These are phyloP conservation scores for Coniophora puteana DNA, from an alignment of 1,284 basidiomycete genomes.

Conservation along the genomic window DNA sequence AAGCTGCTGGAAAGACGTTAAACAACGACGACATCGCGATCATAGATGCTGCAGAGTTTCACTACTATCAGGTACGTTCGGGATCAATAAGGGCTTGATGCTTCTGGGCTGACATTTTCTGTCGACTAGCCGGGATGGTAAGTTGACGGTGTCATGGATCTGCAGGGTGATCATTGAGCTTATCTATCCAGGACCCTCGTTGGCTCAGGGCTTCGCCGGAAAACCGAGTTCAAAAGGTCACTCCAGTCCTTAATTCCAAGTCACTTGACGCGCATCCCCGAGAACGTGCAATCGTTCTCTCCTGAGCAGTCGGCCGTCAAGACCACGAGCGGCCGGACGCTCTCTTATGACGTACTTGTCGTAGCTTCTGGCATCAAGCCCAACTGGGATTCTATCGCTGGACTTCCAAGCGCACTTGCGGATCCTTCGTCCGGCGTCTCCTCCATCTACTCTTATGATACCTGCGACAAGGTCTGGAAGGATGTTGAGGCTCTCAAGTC, in stretches of 20 bases:
- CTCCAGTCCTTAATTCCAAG: slow-evolving; percentile 65
- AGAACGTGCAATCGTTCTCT: slow-evolving; percentile 71
- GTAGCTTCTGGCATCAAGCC: slow-evolving; percentile 85
- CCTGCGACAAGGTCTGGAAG: slow-evolving; percentile 80
- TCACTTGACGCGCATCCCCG: slow-evolving; percentile 68
- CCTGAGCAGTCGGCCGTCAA: slow-evolving; percentile 72
- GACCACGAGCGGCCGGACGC: slow-evolving; percentile 60
- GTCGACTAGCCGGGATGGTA: slow-evolving; percentile 81
- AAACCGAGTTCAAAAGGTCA: slow-evolving; percentile 58
- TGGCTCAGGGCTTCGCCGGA: slow-evolving; percentile 75
- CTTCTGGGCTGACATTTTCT: slow-evolving; percentile 22
- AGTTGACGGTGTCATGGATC: slow-evolving; percentile 17
- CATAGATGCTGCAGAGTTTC: slow-evolving; percentile 67
- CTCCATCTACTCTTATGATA: slow-evolving; percentile 84
- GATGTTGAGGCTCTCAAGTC: slow-evolving; percentile 71
- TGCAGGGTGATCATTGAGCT: slow-evolving; percentile 4
- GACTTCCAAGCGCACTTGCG: slow-evolving; percentile 71
- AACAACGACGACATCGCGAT: slow-evolving; percentile 76
- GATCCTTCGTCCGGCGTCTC: slow-evolving; percentile 77
- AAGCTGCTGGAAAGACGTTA: slow-evolving; percentile 64
- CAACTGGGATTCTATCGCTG: slow-evolving; percentile 76
- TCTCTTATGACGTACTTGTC: slow-evolving; percentile 84
- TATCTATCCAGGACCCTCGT: slow-evolving; percentile 72
- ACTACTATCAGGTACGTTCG: slow-evolving; percentile 64
- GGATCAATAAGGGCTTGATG: slow-evolving; percentile 12